A percentile compares a stretch with the other conserved stretches of the same genome.
Conservation (phyloP, 202 grass and related monocot genomes). For the Zizania palustris region DNA sequence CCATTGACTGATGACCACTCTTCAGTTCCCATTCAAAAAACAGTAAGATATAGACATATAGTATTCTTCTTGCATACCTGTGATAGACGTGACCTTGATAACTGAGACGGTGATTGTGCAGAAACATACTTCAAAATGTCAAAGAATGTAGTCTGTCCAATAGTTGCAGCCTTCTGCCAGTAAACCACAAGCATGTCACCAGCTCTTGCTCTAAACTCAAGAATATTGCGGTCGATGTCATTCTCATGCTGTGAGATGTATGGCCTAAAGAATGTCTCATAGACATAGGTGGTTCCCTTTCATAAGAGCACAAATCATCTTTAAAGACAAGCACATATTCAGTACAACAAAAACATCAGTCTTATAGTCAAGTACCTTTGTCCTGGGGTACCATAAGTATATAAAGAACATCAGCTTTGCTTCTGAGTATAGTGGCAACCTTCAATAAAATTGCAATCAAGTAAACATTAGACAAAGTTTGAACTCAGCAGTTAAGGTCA, state of each 20-base stretch:
- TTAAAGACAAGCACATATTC: neutral
- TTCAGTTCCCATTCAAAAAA: neutral
- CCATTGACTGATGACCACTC: neutral
- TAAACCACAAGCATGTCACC: conserved; percentile 39
- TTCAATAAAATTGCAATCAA: conserved; percentile 26
- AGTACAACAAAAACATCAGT: neutral
- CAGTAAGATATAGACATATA: neutral
- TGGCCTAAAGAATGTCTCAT: conserved; percentile 3
- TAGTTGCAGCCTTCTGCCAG: conserved; percentile 52
- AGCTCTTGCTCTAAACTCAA: conserved; percentile 55
- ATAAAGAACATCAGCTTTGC: conserved; percentile 54
- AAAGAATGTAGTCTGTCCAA: conserved; percentile 50
- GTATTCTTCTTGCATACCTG: conserved; percentile 11
- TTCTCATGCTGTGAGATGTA: neutral
- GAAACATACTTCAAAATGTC: conserved; percentile 50
- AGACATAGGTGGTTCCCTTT: neutral
- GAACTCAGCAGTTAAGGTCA: neutral
- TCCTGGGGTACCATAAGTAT: conserved; percentile 47
- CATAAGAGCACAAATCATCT: neutral
- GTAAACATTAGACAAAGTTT: neutral
- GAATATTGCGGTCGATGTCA: conserved; percentile 46
- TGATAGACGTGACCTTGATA: neutral
- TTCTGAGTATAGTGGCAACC: conserved; percentile 66
- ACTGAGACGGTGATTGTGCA: conserved; percentile 14
- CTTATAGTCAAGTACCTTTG: neutral